These are phyloP conservation scores for Russula emetica DNA, from an alignment of 768 basidiomycete species.

Conservation along the genomic window DNA sequence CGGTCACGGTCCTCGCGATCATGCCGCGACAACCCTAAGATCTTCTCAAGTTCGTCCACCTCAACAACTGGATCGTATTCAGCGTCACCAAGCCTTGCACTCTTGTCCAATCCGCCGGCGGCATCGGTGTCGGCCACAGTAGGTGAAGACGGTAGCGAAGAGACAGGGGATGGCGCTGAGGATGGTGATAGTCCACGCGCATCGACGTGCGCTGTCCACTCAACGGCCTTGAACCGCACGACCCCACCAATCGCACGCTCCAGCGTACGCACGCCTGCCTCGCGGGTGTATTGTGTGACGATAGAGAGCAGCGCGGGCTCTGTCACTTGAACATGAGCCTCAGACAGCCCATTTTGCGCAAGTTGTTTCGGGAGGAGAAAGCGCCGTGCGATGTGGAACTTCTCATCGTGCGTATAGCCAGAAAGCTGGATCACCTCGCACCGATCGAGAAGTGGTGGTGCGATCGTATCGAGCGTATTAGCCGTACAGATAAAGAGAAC, in stretches of 20 bases:
- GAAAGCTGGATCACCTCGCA: constrained; percentile 84
- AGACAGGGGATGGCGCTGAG: constrained; percentile 15
- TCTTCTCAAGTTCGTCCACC: constrained; percentile 70
- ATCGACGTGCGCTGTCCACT: constrained; percentile 73
- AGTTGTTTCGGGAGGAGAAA: constrained; percentile 91
- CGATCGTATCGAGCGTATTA: constrained; percentile 85
- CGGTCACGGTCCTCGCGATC: constrained; percentile 76
- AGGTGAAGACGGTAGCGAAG: constrained; percentile 1
- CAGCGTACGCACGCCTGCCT: constrained; percentile 88
- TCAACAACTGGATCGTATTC: constrained; percentile 59
- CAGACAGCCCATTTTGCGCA: constrained; percentile 65
- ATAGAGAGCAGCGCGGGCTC: constrained; percentile 69
- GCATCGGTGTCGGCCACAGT: neutral
- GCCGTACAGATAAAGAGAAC: constrained; percentile 92
- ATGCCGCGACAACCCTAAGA: constrained; percentile 76
- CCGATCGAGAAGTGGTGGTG: constrained; percentile 81
- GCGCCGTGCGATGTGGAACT: constrained; percentile 79
- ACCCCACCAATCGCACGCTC: constrained; percentile 85
- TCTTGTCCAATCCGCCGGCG: neutral
- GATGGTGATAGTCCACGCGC: constrained; percentile 28
- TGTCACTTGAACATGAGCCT: constrained; percentile 56
- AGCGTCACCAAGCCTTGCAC: neutral
- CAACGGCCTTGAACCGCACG: constrained; percentile 89
- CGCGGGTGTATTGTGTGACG: constrained; percentile 77
- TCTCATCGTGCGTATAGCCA: constrained; percentile 87